Evolutionary conservation across 1,284 basidiomycete genomes (phyloP).

Genomic region (Apiotrichum veenhuisii): DNA sequence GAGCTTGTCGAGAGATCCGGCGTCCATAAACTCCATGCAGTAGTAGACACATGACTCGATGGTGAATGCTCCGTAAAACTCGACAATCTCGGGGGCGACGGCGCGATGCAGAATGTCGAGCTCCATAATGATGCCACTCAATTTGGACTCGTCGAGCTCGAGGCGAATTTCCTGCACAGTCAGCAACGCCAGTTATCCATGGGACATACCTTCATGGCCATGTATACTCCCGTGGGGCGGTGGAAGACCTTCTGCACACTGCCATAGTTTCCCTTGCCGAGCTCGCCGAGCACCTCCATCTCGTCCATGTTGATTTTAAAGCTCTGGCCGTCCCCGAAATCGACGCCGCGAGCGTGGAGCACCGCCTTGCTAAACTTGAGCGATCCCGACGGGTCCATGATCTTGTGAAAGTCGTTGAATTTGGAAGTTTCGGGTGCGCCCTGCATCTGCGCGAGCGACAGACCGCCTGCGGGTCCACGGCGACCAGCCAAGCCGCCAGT

Average conservation of each 20-base stretch:
- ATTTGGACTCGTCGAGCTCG: constrained; percentile 90
- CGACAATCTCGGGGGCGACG: constrained; percentile 84
- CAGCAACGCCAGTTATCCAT: background rate
- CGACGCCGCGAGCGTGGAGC: constrained; percentile 85
- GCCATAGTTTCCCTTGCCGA: constrained; percentile 95
- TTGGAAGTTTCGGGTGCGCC: constrained; percentile 16
- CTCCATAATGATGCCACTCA: constrained; percentile 97
- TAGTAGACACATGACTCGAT: constrained; percentile 98
- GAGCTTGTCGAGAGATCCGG: constrained; percentile 85
- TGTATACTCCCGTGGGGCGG: constrained; percentile 86
- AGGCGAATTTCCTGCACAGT: constrained; percentile 82
- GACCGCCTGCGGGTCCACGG: constrained; percentile 43
- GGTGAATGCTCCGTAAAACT: constrained; percentile 98
- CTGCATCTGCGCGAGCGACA: constrained; percentile 25
- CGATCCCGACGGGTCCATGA: constrained; percentile 90
- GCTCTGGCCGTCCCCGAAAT: constrained; percentile 88
- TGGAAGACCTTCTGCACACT: constrained; percentile 95
- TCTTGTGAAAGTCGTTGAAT: constrained; percentile 89
- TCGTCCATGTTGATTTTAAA: constrained; percentile 97
- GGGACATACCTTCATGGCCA: constrained; percentile 91
- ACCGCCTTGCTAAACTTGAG: constrained; percentile 96
- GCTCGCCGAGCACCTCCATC: constrained; percentile 74
- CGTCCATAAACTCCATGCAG: constrained; percentile 99
- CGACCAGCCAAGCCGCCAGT: constrained; percentile 34
- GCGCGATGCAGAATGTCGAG: constrained; percentile 96